These are phyloP conservation scores for Russula sp. DNA, from an alignment of 768 basidiomycete species.

Conservation along the genomic window DNA sequence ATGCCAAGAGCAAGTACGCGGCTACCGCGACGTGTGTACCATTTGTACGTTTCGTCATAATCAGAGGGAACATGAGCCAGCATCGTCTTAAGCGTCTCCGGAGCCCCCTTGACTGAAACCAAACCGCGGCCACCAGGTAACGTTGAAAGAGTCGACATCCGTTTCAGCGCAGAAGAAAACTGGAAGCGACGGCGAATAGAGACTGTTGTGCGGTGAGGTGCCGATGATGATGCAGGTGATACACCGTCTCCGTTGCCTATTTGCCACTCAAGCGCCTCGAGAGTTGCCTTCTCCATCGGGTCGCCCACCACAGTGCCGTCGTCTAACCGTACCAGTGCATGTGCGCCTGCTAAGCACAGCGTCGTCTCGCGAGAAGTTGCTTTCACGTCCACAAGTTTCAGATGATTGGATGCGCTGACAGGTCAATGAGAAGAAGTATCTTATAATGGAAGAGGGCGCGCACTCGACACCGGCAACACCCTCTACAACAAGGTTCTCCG, in stretches of 20 bases:
- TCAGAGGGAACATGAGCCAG: slow-evolving; percentile 60
- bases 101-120: slow-evolving; percentile 90
- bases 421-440: slow-evolving; percentile 1
- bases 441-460: slow-evolving; percentile 30
- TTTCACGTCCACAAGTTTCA: slow-evolving; percentile 72
- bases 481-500: slow-evolving; percentile 90
- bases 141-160: slow-evolving; percentile 89
- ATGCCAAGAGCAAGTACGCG: slow-evolving; percentile 88
- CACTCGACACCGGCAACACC: slow-evolving; percentile 90
- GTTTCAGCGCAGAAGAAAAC: slow-evolving; percentile 94
- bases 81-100: slow-evolving; percentile 94
- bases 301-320: slow-evolving; percentile 94
- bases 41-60: slow-evolving; percentile 95
- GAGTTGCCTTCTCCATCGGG: slow-evolving; percentile 97
- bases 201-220: slow-evolving; percentile 55
- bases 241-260: slow-evolving; percentile 53
- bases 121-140: slow-evolving; percentile 54
- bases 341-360: slow-evolving; percentile 86
- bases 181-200: slow-evolving; percentile 89
- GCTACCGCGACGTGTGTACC: slow-evolving; percentile 88
- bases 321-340: slow-evolving; percentile 90
- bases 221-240: slow-evolving; percentile 44
- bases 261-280: slow-evolving; percentile 86
- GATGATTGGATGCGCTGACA: slow-evolving; percentile 50
- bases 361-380: slow-evolving; percentile 73